Conservation (phyloP, 1,139 yeast genomes). For the Eremothecium sinecaudum region DNA sequence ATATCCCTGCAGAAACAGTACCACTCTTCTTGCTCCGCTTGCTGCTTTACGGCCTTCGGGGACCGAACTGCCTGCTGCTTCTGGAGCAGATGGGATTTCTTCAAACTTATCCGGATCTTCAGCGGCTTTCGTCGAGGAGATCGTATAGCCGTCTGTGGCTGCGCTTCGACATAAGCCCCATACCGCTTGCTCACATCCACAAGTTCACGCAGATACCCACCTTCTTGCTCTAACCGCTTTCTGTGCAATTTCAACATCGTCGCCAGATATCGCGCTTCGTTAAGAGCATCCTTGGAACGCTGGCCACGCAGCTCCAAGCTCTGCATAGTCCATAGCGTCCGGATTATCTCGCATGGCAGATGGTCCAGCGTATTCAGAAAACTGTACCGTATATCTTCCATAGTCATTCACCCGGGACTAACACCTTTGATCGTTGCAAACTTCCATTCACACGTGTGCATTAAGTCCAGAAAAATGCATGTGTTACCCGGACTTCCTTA, state of each 20-base stretch:
- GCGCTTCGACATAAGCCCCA: constrained; percentile 11
- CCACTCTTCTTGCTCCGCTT: constrained; percentile 20
- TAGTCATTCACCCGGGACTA: no score
- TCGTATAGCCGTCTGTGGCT: constrained; percentile 6
- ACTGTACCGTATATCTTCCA: constrained; percentile 24
- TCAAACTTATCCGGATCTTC: constrained; percentile 12
- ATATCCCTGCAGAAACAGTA: constrained; percentile 82
- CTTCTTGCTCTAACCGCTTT: constrained; percentile 12
- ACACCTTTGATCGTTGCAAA: no score
- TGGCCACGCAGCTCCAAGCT: constrained; percentile 29
- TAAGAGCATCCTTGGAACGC: constrained; percentile 13
- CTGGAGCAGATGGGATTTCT: neutral
- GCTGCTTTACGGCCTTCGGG: constrained; percentile 4
- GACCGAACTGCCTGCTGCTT: constrained; percentile 4
- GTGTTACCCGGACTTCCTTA: no score
- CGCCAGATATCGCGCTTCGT: constrained; percentile 14
- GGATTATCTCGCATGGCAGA: constrained; percentile 40
- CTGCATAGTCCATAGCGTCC: constrained; percentile 41
- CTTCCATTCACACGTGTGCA: no score
- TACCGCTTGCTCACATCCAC: constrained; percentile 14
- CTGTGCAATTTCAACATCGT: constrained; percentile 13
- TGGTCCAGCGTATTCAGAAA: constrained; percentile 36
- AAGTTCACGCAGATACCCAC: constrained; percentile 14
- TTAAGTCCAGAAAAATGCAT: no score
- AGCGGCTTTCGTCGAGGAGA: constrained; percentile 8